Conservation (phyloP, 2,329 filamentous ascomycete genomes). For the Drechslerella coelobrocha region DNA sequence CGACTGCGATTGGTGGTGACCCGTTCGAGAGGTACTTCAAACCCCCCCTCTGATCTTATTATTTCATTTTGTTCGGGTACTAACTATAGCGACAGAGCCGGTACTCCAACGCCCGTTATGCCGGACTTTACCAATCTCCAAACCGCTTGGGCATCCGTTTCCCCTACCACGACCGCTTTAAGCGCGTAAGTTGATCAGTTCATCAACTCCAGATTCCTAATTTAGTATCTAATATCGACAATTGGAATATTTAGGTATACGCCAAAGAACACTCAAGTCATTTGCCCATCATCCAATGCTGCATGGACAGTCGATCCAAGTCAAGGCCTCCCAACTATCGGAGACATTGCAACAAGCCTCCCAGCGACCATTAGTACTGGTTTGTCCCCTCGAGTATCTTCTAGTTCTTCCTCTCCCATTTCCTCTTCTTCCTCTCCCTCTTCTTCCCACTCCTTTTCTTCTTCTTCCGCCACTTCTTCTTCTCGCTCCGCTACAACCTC, state of each 20-base stretch:
- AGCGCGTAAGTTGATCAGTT: slow-evolving; percentile 19
- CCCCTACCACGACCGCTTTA: slow-evolving; percentile 71
- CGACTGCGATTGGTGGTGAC: slow-evolving; percentile 41
- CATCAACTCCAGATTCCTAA: background rate
- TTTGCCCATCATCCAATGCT: slow-evolving; percentile 71
- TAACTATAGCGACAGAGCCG: slow-evolving; percentile 14
- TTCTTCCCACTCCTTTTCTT: no score
- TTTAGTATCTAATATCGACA: slow-evolving; percentile 6
- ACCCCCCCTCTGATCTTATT: no score
- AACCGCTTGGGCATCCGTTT: slow-evolving; percentile 75
- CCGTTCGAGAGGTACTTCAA: slow-evolving; percentile 37
- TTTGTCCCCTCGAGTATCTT: slow-evolving; percentile 35
- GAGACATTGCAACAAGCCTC: slow-evolving; percentile 60
- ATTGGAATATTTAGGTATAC: slow-evolving; percentile 67
- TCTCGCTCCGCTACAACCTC: background rate
- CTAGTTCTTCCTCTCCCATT: slow-evolving; percentile 15
- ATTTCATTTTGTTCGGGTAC: background rate
- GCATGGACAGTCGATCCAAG: slow-evolving; percentile 80
- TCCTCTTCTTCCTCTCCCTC: no score
- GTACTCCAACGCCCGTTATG: slow-evolving; percentile 37
- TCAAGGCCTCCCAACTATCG: slow-evolving; percentile 73
- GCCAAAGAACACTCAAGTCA: slow-evolving; percentile 66
- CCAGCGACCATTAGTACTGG: slow-evolving; percentile 27
- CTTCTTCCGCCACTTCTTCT: background rate
- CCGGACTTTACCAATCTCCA: slow-evolving; percentile 83